Conservation (phyloP, 257 asterid species). For the Ilex aquifolium region DNA sequence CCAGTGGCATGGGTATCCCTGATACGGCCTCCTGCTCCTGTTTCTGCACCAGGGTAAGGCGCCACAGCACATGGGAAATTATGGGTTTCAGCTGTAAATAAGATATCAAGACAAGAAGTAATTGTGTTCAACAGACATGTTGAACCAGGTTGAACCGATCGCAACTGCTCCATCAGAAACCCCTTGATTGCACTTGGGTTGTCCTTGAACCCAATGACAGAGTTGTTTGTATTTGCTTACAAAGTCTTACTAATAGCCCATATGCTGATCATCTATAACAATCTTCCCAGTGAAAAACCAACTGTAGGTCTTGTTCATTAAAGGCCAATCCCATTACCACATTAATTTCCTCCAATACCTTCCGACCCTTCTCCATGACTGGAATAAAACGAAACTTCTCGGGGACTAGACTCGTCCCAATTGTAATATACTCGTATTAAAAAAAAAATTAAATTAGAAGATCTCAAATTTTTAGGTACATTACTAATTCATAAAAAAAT, state of each 20-base stretch:
- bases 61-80: conserved; percentile 98
- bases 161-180: conserved; percentile 58
- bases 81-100: conserved; percentile 95
- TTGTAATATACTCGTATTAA: too few species aligned
- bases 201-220: conserved; percentile 94
- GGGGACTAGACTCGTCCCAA: conserved; percentile 49
- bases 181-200: conserved; percentile 93
- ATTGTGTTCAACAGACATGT: conserved; percentile 53
- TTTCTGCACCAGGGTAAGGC: conserved; percentile 98
- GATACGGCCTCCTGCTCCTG: conserved; percentile 95
- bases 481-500: too few species aligned
- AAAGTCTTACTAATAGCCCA: conserved; percentile 61
- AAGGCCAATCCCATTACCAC: conserved; percentile 85
- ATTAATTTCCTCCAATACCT: conserved; percentile 85
- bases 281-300: conserved; percentile 94
- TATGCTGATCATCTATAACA: conserved; percentile 65
- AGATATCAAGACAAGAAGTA: conserved; percentile 53
- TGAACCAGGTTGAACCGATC: conserved; percentile 67
- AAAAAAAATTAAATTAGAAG: too few species aligned
- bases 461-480: too few species aligned
- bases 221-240: conserved; percentile 74
- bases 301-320: conserved; percentile 85
- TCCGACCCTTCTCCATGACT: conserved; percentile 85
- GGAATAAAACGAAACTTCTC: conserved; percentile 69
- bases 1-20: conserved; percentile 98